Base-by-base conservation (phyloP, 495 filamentous ascomycete species). In the Xylaria nigripes region DNA sequence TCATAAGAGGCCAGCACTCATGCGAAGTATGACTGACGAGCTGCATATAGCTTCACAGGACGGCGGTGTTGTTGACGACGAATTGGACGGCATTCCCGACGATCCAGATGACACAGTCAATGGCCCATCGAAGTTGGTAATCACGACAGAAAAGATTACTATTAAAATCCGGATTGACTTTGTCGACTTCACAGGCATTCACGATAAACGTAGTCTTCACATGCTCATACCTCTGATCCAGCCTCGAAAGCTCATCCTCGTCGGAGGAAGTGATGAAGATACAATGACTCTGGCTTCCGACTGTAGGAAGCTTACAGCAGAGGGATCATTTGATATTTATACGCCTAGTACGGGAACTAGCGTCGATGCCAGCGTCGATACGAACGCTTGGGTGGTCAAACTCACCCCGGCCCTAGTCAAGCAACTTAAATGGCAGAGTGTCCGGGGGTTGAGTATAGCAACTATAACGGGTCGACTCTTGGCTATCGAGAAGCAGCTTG, bases 171-270 rank as follows among this genome's bases (percentile, higher is more conserved):
- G 83, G 22, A 82, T 97, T 40, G 84, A 87, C 13, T 92, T 87
- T 67, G 83, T 97, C 21, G 93, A 99, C 65, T 96, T 94, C 57
- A 82, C 84, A 48, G 93, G 94, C 29, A 74, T 97, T 38, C 92
- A 96, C 67, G 92, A 96, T 63, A 89, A 92, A 62, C 85, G 90
- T 53, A 92, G 86, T 59, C 70, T 99, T 44, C 86, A 87, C 67
- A 96, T 95, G 87, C 75, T 99, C 27, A 87, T 99, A 23, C 93
- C 94, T 0, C 80, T 96, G 2, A 96, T 99, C 57, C 84, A 90
- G 57, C 93, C 93, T 1, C 83, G 90, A 24, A 97, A 97, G 64
- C 76, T 99, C 44, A 92, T 99, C 44, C 76, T 99, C 27, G 79
- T 94, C 15, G 86, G 83, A 42, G 94, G 94, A 12, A 82, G 78